phyloP scores from a whole-genome alignment of 139 green algal species.

The Pycnococcus provasolii region DNA sequence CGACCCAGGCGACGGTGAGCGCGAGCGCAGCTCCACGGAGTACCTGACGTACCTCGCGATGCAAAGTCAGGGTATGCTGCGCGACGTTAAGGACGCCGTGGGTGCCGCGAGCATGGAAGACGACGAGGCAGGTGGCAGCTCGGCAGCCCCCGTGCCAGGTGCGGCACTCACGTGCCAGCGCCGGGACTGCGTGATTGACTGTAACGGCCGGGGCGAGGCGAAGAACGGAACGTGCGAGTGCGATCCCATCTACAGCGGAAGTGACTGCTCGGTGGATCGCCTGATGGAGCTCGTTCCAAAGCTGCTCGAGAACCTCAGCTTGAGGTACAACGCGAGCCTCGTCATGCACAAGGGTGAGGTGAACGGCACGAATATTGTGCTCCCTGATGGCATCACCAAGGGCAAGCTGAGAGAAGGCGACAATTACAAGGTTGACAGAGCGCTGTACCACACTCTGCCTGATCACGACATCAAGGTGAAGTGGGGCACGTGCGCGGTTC shows the following conservation, averaged over 20 bases:
- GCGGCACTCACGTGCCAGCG: not conserved
- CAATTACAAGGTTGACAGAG: slow-evolving; percentile 25
- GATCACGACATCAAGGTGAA: slow-evolving; percentile 10
- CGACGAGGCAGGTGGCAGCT: too few species aligned
- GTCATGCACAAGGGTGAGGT: slow-evolving; percentile 14
- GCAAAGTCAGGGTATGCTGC: not conserved
- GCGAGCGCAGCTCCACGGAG: slow-evolving; percentile 10
- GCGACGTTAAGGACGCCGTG: slow-evolving; percentile 6
- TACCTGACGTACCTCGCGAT: slow-evolving; percentile 24
- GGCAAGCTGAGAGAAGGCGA: slow-evolving; percentile 17
- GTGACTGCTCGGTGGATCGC: slow-evolving; percentile 20
- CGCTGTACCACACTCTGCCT: slow-evolving; percentile 23
- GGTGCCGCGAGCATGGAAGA: not conserved
- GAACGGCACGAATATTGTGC: slow-evolving; percentile 23
- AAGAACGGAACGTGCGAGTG: slow-evolving; percentile 27
- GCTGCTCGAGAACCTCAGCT: slow-evolving; percentile 13
- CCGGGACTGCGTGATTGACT: slow-evolving; percentile 13
- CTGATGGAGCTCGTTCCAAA: not conserved
- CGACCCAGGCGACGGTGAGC: slow-evolving; percentile 16
- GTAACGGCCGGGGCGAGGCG: slow-evolving; percentile 9
- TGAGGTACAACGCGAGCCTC: slow-evolving; percentile 11
- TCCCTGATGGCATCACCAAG: slow-evolving; percentile 20
- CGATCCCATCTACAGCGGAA: slow-evolving; percentile 29
- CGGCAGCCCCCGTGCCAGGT: too few species aligned
- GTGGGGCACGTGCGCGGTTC: slow-evolving; percentile 25